Conservation (phyloP, 2,329 filamentous ascomycete species). For the Alternaria longipes region DNA sequence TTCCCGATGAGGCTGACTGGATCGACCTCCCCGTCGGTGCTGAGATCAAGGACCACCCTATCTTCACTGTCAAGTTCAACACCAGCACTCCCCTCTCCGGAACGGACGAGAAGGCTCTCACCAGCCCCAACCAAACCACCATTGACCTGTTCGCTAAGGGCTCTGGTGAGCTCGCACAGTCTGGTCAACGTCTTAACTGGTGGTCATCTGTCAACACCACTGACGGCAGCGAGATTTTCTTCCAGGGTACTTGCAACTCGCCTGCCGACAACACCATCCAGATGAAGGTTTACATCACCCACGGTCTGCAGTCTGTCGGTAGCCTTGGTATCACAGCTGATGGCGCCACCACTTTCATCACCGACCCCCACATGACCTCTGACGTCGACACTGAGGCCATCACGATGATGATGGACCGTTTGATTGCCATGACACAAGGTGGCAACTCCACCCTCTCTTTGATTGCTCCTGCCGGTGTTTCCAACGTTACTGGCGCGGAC, state of each 20-base stretch:
- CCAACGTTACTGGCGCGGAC: constrained; percentile 53
- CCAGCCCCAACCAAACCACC: constrained; percentile 39
- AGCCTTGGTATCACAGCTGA: constrained; percentile 57
- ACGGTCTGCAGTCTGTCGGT: constrained; percentile 68
- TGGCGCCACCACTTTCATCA: constrained; percentile 55
- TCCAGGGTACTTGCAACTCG: constrained; percentile 59
- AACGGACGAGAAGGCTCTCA: constrained; percentile 35
- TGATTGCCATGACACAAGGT: constrained; percentile 49
- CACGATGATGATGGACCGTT: constrained; percentile 58
- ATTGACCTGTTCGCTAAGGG: constrained; percentile 47
- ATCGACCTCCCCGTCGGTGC: constrained; percentile 60
- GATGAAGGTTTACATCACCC: constrained; percentile 66
- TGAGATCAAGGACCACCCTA: constrained; percentile 53
- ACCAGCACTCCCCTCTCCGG: constrained; percentile 32
- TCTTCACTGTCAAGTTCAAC: constrained; percentile 48
- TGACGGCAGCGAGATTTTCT: constrained; percentile 50
- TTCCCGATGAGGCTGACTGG: constrained; percentile 56
- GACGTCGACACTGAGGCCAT: constrained; percentile 51
- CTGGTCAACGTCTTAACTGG: constrained; percentile 59
- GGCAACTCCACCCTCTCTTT: constrained; percentile 42
- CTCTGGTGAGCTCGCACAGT: constrained; percentile 56
- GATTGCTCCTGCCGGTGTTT: constrained; percentile 48
- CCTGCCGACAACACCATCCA: constrained; percentile 46
- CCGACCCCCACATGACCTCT: constrained; percentile 63
- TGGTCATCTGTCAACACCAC: constrained; percentile 57